Evolutionary conservation across 2,329 filamentous ascomycete genomes (phyloP).

Genomic region (Elsinoe australis): DNA sequence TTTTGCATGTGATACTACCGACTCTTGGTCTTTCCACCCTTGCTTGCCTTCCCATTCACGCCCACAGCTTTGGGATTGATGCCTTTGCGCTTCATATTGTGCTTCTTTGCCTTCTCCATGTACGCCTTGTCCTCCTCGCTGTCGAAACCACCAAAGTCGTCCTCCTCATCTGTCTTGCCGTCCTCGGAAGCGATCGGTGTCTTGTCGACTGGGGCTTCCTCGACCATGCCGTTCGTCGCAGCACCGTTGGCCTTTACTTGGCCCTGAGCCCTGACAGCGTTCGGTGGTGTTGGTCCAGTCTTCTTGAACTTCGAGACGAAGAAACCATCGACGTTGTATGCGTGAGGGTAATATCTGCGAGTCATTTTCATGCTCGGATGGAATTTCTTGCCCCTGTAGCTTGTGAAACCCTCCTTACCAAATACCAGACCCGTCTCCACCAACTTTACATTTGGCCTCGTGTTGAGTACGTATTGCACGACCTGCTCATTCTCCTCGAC

Average conservation of each 20-base stretch:
- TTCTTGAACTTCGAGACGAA: slow-evolving; percentile 98
- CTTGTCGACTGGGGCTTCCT: slow-evolving; percentile 54
- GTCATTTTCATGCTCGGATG: slow-evolving; percentile 76
- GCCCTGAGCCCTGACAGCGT: slow-evolving; percentile 41
- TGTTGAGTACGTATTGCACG: slow-evolving; percentile 84
- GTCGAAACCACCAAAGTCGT: slow-evolving; percentile 44
- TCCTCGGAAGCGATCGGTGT: slow-evolving; percentile 52
- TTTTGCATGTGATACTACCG: slow-evolving; percentile 1
- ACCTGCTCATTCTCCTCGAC: slow-evolving; percentile 92
- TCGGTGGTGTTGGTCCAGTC: slow-evolving; percentile 64
- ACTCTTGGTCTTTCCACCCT: slow-evolving; percentile 18
- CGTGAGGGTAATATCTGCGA: slow-evolving; percentile 79
- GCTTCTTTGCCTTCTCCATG: slow-evolving; percentile 40
- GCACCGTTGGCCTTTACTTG: slow-evolving; percentile 23
- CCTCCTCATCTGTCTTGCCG: slow-evolving; percentile 28
- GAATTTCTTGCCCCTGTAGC: slow-evolving; percentile 86
- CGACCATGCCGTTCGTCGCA: slow-evolving; percentile 18
- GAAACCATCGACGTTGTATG: slow-evolving; percentile 96
- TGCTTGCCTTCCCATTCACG: slow-evolving; percentile 16
- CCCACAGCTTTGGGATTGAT: slow-evolving; percentile 37
- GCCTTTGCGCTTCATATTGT: slow-evolving; percentile 40
- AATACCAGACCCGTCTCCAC: slow-evolving; percentile 87
- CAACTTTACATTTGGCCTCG: slow-evolving; percentile 86
- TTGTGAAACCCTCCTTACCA: slow-evolving; percentile 85
- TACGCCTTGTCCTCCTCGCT: slow-evolving; percentile 44